Percentiles rank a stretch among this genome's conserved stretches.
Evolutionary conservation across 352 stramenopile species (phyloP).

Genomic region (Pelagophyceae sp.): DNA sequence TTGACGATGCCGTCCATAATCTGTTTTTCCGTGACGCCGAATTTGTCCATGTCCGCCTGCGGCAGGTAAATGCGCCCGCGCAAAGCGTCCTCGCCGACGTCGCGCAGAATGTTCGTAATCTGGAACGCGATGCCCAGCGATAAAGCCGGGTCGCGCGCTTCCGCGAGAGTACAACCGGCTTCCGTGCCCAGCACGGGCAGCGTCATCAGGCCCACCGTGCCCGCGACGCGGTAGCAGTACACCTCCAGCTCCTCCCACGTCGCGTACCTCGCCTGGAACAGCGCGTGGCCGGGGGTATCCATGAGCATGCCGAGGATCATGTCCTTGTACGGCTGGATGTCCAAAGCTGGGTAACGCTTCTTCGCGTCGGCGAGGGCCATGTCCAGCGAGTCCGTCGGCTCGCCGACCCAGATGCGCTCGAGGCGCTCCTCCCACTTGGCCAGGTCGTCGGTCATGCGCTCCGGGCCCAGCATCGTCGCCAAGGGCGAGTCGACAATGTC

Average conservation of each 20-base stretch:
- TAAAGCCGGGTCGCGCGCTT: slow-evolving; percentile 62
- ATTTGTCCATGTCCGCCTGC: slow-evolving; percentile 58
- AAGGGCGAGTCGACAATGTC: slow-evolving; percentile 71
- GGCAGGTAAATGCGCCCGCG: slow-evolving; percentile 67
- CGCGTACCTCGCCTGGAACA: slow-evolving; percentile 60
- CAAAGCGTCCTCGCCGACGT: slow-evolving; percentile 58
- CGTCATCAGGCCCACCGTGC: slow-evolving; percentile 71
- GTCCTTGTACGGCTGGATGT: slow-evolving; percentile 65
- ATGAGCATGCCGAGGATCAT: slow-evolving; percentile 77
- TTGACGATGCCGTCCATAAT: slow-evolving; percentile 56
- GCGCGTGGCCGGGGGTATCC: slow-evolving; percentile 58
- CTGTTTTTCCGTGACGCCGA: slow-evolving; percentile 67
- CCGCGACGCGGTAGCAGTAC: slow-evolving; percentile 74
- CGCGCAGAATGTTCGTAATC: slow-evolving; percentile 71
- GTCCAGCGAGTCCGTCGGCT: slow-evolving; percentile 63
- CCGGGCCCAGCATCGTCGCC: slow-evolving; percentile 46
- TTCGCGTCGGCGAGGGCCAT: slow-evolving; percentile 61
- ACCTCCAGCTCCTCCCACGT: slow-evolving; percentile 70
- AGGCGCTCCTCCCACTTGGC: slow-evolving; percentile 53
- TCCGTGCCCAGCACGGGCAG: slow-evolving; percentile 65
- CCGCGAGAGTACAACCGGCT: slow-evolving; percentile 50
- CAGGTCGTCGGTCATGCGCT: slow-evolving; percentile 57
- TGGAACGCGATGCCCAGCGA: slow-evolving; percentile 70
- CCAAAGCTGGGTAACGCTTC: slow-evolving; percentile 59
- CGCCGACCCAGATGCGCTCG: slow-evolving; percentile 57